phyloP scores from a whole-genome alignment of 805 yeast genomes.

The Pichia californica region DNA sequence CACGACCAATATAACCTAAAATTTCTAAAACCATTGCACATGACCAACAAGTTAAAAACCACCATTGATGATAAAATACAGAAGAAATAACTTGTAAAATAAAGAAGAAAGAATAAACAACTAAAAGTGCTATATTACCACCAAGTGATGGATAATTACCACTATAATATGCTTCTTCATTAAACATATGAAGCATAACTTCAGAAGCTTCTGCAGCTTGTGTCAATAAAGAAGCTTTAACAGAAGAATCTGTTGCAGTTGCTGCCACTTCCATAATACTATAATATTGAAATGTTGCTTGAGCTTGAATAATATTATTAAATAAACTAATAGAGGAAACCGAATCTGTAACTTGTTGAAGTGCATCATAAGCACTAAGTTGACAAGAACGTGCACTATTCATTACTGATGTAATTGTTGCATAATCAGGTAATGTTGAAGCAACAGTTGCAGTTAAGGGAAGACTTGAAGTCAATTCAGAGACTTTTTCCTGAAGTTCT shows the following conservation, averaged over 20 bases:
- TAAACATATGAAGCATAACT: slow-evolving; percentile 13
- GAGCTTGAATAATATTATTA: slow-evolving; percentile 13
- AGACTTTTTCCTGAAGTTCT: neutral
- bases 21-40: slow-evolving; percentile 55
- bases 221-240: slow-evolving; percentile 12
- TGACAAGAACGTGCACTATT: slow-evolving; percentile 5
- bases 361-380: slow-evolving; percentile 1
- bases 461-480: neutral
- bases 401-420: slow-evolving; percentile 13
- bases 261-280: slow-evolving; percentile 19
- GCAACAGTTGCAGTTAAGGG: slow-evolving; percentile 11
- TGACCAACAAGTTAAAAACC: slow-evolving; percentile 56
- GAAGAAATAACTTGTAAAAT: slow-evolving; percentile 37
- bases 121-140: slow-evolving; percentile 54
- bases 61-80: slow-evolving; percentile 46
- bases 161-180: slow-evolving; percentile 23
- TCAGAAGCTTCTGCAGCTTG: slow-evolving; percentile 22
- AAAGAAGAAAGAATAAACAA: slow-evolving; percentile 45
- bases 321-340: slow-evolving; percentile 4
- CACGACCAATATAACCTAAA: slow-evolving; percentile 62
- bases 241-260: slow-evolving; percentile 19
- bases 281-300: slow-evolving; percentile 21
- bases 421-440: slow-evolving; percentile 10
- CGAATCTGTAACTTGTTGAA: slow-evolving; percentile 5
- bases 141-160: slow-evolving; percentile 45